A percentile compares a stretch with the other conserved stretches of the same genome.
phyloP scores from a whole-genome alignment of 2,329 filamentous ascomycete genomes.

The Calonectria pseudoreteaudii region DNA sequence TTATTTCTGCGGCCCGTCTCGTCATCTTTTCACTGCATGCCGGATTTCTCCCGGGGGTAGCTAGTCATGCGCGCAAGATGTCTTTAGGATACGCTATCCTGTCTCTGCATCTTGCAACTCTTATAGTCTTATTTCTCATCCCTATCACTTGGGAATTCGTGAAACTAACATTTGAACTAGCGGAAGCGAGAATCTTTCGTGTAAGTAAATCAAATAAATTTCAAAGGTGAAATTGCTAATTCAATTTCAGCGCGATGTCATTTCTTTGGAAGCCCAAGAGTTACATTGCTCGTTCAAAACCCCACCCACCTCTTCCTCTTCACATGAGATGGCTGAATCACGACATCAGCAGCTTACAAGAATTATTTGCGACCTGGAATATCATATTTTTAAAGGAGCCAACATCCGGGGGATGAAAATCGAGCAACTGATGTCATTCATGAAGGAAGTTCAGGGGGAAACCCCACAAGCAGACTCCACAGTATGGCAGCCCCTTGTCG shows the following conservation, averaged over 20 bases:
- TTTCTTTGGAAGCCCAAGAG: background rate
- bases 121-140: conserved; percentile 31
- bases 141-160: conserved; percentile 24
- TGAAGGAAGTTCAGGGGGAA: background rate
- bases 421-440: background rate
- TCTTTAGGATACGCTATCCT: conserved; percentile 76
- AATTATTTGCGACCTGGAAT: background rate
- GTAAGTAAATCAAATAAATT: background rate
- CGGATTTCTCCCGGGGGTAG: conserved; percentile 70
- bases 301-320: background rate
- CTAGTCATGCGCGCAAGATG: conserved; percentile 58
- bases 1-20: background rate
- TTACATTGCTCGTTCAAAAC: background rate
- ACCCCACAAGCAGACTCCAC: background rate
- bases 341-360: background rate
- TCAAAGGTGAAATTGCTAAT: background rate
- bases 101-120: conserved; percentile 72
- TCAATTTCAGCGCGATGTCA: background rate
- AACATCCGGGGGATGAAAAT: background rate
- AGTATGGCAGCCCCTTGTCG: background rate
- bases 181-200: background rate
- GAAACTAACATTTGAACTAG: background rate
- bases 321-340: background rate
- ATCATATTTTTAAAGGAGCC: background rate
- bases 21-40: conserved; percentile 44